Evolutionary conservation across 768 basidiomycete genomes (phyloP), one percentile per base, ranked within the genome.

Genomic region (Erythrobasidium yunnanense): DNA sequence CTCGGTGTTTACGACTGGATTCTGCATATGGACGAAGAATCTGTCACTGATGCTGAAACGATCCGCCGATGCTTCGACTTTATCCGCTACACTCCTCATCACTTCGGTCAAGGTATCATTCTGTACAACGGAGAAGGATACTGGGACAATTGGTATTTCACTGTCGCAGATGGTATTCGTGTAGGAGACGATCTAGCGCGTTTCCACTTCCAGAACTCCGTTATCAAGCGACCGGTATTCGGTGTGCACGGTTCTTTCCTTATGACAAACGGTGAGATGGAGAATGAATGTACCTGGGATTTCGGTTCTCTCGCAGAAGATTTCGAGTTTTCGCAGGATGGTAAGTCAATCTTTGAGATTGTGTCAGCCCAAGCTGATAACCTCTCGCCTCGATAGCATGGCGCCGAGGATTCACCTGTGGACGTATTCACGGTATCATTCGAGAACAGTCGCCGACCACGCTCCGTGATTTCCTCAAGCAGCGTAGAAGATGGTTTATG

Each of bases 401-500:
- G 74, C 65, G 72, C 46, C 71, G 71, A 18, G 74, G 74, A 20
- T 74, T 74, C 68, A 74, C 74, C 6, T 73, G 71, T 47, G 74
- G 74, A 29, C 70, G 74, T 18, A 71, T 74, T 34, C 72, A 74
- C 71, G 73, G 73, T 58, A 70, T 74, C 67, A 71, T 74, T 30
- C 71, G 73, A 53, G 73, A 74, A 69, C 73, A 73, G 68, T 71
- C 70, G 53, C 74, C 74, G 18, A 70, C 69, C 15, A 74, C 74
- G 22, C 69, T 74, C 1, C 71, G 71, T 35, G 74, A 74, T 68
- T 74, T 74, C 72, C 72, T 74, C 66, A 74, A 74, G 74, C 74
- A 74, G 70, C 74, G 74, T 71, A 71, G 74, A 55, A 70, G 74
- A 68, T 74, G 74, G 74, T 74, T 73, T 71, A 73, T 74, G 71